A percentile compares a stretch with the other conserved stretches of the same genome.
phyloP scores from a whole-genome alignment of 257 asterid genomes.

The Eustoma russellianum region DNA sequence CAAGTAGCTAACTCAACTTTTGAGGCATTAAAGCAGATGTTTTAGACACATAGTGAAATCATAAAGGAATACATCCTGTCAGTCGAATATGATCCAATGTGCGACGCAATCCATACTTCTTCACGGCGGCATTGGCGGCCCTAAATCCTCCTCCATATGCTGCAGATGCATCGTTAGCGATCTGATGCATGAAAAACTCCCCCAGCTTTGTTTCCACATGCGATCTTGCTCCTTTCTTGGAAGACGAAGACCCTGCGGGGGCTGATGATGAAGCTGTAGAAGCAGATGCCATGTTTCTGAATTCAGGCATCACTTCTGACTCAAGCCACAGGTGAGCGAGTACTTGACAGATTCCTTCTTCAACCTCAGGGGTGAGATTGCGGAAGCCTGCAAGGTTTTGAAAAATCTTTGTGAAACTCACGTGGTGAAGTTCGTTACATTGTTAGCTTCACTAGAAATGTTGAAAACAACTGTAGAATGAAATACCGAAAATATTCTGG shows the following conservation, averaged over 20 bases:
- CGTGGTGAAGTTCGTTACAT: too few relatives aligned
- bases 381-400: constrained; percentile 42
- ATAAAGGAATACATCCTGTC: constrained; percentile 61
- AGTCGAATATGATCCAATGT: constrained; percentile 64
- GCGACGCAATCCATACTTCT: constrained; percentile 59
- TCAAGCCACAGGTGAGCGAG: constrained; percentile 86
- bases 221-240: constrained; percentile 68
- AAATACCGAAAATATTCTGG: neutral
- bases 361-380: constrained; percentile 67
- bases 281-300: constrained; percentile 36
- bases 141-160: constrained; percentile 91
- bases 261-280: constrained; percentile 36
- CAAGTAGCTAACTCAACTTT: constrained; percentile 12
- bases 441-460: too few relatives aligned
- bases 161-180: constrained; percentile 71
- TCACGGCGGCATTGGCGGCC: constrained; percentile 73
- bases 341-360: constrained; percentile 97
- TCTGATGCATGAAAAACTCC: constrained; percentile 89
- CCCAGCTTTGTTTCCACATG: constrained; percentile 66
- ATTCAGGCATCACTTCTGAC: constrained; percentile 63
- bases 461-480: too few relatives aligned
- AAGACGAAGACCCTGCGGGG: constrained; percentile 15
- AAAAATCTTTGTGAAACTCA: neutral
- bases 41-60: neutral
- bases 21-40: neutral